A percentile compares a stretch with the other conserved stretches of the same genome.
Evolutionary conservation across 768 basidiomycete species (phyloP).

Genomic region (Paxillus ammoniavirescens): DNA sequence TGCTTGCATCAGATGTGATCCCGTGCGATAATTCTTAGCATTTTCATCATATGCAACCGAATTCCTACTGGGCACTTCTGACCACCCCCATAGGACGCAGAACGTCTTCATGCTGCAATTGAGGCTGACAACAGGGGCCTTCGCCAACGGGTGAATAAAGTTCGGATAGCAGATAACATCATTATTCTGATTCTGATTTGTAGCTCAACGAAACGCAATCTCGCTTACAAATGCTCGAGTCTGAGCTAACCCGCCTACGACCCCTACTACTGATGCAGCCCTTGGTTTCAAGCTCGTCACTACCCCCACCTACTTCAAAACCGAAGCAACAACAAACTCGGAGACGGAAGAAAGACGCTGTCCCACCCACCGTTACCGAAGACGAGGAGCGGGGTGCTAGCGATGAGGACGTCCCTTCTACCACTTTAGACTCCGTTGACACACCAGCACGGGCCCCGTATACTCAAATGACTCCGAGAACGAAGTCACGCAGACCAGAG

Average conservation of each 20-base stretch:
- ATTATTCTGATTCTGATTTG: slow-evolving; percentile 8
- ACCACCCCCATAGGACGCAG: slow-evolving; percentile 46
- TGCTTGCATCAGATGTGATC: not conserved
- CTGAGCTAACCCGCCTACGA: slow-evolving; percentile 61
- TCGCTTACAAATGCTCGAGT: slow-evolving; percentile 55
- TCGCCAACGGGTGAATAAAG: slow-evolving; percentile 52
- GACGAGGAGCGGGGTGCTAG: slow-evolving; percentile 26
- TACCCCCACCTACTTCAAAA: slow-evolving; percentile 22
- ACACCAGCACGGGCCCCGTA: slow-evolving; percentile 15
- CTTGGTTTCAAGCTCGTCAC: slow-evolving; percentile 24
- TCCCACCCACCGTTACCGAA: slow-evolving; percentile 9
- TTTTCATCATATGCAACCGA: not conserved
- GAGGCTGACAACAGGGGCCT: slow-evolving; percentile 63
- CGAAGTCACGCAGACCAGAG: slow-evolving; percentile 23
- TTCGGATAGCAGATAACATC: not conserved
- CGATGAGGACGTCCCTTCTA: slow-evolving; percentile 25
- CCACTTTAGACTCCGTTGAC: slow-evolving; percentile 10
- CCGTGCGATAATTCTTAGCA: not conserved
- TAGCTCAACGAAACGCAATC: slow-evolving; percentile 60
- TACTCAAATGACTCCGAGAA: slow-evolving; percentile 20
- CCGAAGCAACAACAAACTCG: slow-evolving; percentile 19
- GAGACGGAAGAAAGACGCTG: slow-evolving; percentile 26
- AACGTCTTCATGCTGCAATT: slow-evolving; percentile 46
- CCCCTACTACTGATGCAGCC: slow-evolving; percentile 71
- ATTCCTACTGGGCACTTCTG: slow-evolving; percentile 3